These are phyloP conservation scores for Leptomonas seymouri DNA, from an alignment of 208 protist genomes.

Conservation along the genomic window DNA sequence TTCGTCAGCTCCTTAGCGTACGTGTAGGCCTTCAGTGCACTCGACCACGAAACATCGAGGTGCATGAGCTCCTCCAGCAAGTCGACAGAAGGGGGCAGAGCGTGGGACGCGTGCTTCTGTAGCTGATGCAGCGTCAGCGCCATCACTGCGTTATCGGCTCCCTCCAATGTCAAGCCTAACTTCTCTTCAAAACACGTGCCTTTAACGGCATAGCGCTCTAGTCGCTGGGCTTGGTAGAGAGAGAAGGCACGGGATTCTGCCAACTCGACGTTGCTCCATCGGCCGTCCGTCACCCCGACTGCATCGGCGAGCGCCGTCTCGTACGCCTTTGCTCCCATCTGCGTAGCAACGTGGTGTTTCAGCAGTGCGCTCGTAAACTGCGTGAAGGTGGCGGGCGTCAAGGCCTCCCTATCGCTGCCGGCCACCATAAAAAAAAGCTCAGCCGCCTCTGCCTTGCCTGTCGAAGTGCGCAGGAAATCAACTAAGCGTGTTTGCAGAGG, in stretches of 20 bases:
- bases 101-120: conserved; percentile 26
- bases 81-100: conserved; percentile 36
- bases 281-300: conserved; percentile 34
- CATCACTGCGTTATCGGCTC: conserved; percentile 66
- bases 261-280: conserved; percentile 45
- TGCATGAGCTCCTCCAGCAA: conserved; percentile 64
- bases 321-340: conserved; percentile 47
- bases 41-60: conserved; percentile 74
- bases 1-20: conserved; percentile 33
- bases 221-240: conserved; percentile 45
- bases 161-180: conserved; percentile 62
- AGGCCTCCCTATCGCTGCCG: conserved; percentile 15
- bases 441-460: conserved; percentile 40
- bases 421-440: conserved; percentile 57
- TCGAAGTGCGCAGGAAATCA: conserved; percentile 30
- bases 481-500: conserved; percentile 31
- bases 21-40: conserved; percentile 54
- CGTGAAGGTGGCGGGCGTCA: conserved; percentile 31
- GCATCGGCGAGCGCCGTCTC: conserved; percentile 50
- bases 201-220: conserved; percentile 54
- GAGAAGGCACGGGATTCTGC: conserved; percentile 57
- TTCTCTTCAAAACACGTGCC: conserved; percentile 55
- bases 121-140: conserved; percentile 63
- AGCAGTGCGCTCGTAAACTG: conserved; percentile 46
- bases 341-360: conserved; percentile 42